Conservation (phyloP, 768 basidiomycete genomes). For the Lactarius deliciosus region DNA sequence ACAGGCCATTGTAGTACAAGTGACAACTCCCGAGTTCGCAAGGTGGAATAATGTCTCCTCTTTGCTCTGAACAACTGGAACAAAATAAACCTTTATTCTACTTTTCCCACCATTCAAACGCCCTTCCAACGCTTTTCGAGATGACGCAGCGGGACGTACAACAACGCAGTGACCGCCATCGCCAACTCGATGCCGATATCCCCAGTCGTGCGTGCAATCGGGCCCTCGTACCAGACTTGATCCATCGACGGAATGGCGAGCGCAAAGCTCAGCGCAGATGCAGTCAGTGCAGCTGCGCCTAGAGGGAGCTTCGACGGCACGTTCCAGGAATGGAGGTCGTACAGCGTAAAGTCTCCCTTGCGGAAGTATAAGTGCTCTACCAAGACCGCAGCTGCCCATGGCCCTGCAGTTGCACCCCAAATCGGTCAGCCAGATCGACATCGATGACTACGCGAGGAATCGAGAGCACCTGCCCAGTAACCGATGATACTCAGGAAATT, state of each 20-base stretch:
- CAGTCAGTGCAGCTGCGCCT: constrained; percentile 59
- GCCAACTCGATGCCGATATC: constrained; percentile 73
- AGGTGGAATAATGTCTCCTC: neutral
- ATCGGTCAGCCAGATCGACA: constrained; percentile 47
- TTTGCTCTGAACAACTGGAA: neutral
- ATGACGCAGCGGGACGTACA: constrained; percentile 55
- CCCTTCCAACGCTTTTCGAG: constrained; percentile 32
- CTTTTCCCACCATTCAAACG: neutral
- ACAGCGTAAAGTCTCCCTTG: constrained; percentile 45
- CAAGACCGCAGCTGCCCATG: constrained; percentile 59
- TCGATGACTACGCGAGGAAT: neutral
- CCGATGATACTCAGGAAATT: constrained; percentile 66
- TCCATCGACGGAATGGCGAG: constrained; percentile 66
- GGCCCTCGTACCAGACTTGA: constrained; percentile 70
- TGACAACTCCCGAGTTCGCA: too few relatives aligned
- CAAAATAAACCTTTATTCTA: neutral
- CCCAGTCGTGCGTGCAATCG: constrained; percentile 60
- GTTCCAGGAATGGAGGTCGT: constrained; percentile 58
- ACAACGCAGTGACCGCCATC: constrained; percentile 44
- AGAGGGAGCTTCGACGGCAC: constrained; percentile 51
- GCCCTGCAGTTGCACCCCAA: constrained; percentile 38
- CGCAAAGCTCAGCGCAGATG: constrained; percentile 51
- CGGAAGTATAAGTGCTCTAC: constrained; percentile 70
- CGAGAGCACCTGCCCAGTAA: constrained; percentile 38
- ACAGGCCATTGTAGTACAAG: too few relatives aligned